Conservation (phyloP, 2,329 filamentous ascomycete species). For the Rhynchosporium secalis region DNA sequence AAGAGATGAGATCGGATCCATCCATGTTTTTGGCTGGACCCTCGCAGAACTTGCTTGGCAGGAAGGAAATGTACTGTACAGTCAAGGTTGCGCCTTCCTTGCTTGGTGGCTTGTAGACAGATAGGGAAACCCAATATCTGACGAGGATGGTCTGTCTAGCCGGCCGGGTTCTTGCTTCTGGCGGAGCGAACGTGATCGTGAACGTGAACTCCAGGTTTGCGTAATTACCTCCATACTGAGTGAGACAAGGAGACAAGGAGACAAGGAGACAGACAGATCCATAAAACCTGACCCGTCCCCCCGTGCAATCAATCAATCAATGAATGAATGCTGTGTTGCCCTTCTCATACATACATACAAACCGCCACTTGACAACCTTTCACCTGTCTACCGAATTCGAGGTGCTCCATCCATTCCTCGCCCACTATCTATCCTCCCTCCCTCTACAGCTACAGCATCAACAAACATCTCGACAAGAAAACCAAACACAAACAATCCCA, state of each 20-base stretch:
- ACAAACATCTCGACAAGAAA: neutral
- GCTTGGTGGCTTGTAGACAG: constrained; percentile 1
- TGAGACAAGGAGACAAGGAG: neutral
- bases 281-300: constrained; percentile 12
- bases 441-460: neutral
- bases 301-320: neutral
- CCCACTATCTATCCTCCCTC: neutral
- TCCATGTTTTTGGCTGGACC: too few relatives aligned
- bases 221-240: neutral
- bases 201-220: neutral
- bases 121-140: neutral
- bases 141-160: neutral
- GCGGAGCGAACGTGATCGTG: too few relatives aligned
- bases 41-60: too few relatives aligned
- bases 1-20: too few relatives aligned
- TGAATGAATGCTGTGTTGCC: too few relatives aligned
- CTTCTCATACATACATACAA: too few relatives aligned
- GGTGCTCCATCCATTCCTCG: neutral
- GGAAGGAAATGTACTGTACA: too few relatives aligned
- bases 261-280: constrained; percentile 3
- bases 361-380: neutral
- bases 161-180: neutral
- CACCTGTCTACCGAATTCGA: too few relatives aligned
- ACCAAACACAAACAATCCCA: neutral
- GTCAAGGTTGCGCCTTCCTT: too few relatives aligned